Evolutionary conservation across 2,329 filamentous ascomycete species (phyloP), one percentile per base, ranked within the genome.

Genomic region (Fusarium austroafricanum): DNA sequence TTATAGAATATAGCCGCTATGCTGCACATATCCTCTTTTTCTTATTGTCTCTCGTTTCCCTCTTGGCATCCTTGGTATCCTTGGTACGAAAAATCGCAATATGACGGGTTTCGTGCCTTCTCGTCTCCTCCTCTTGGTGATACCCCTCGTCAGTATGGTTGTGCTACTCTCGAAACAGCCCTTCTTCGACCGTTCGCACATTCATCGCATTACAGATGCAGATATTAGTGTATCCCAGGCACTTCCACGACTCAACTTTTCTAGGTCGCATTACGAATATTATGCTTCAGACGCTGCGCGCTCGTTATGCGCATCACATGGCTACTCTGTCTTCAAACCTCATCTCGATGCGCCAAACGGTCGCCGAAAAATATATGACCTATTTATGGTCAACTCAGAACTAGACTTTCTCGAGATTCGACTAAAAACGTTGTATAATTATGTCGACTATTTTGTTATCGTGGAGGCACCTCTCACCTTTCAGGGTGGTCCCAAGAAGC

Each of bases 361-460:
- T 37, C 69, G 73, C 50, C 76, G 75, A 68, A 79, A 76, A 55
- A 66, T 79, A 28, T 79, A 78, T 61, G 89, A 91, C 73, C 79
- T 91, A 3, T 81, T 89, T 70, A 84, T 90, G 81, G 77, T 90
- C 69, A 89, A 88, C 68, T 84, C 82, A 4, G 89, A 90, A 77
- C 80, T 90, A 14, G 88, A 90, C 77, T 89, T 87, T 83, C 81
- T 91, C 40, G 88, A 91, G 75, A 86, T 91, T 46, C 85, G 87
- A 12, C 79, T 91, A 5, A 82, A 87, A 70, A 85, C 85, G 4
- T 82, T 89, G 17, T 84, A 85, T 57, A 76, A 84, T 38, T 78
- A 84, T 40, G 87, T 90, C 61, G 88, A 91, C 77, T 89, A 89
- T 76, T 91, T 89, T 69, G 80, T 91, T 71, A 82, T 91, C 33